Evolutionary conservation across 495 filamentous ascomycete genomes (phyloP), one percentile per base, ranked within the genome.

Genomic region (Trichoderma asperelloides): DNA sequence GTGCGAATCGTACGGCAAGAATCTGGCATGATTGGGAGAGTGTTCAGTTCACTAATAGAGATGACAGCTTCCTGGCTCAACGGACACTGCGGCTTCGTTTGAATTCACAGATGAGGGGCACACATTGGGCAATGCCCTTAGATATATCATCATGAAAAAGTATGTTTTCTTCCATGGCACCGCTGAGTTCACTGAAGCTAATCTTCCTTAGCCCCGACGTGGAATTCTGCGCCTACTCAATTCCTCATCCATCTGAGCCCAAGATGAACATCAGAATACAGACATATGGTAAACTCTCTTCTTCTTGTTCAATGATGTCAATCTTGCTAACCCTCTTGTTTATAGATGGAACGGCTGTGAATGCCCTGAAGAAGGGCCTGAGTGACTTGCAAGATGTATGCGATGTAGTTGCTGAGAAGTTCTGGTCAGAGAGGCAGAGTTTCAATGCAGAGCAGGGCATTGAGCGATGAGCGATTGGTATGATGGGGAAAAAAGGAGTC

Each of bases 101-200:
- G 90, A 97, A 76, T 94, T 98, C 70, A 84, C 89, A 63, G 85
- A 89, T 30, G 95, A 98, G 76, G 94, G 95, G 25, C 95, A 98
- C 74, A 98, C 95, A 0, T 80, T 98, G 68, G 95, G 96, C 3
- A 98, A 98, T 78, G 91, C 94, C 6, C 81, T 98, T 68, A 84
- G 95, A 69, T 97, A 89, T 74, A 88, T 96, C 68, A 97, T 98
- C 71, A 97, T 97, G 93, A 97, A 96, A 80, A 98, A 98, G 95
- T 97, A 79, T 66, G 84, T 76, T 45, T 47, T 13, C 21, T 3
- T 23, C 33, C 2, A 1, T 5, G 33, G 62, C 6, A 4, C 2
- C 33, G 64, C 3, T 16, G 12, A 12, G n/a, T 27, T 65, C n/a
- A 16, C 11, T 16, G 66, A 39, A 15, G 11, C 67, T 66, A 37